Percentiles rank a stretch among this genome's conserved stretches.
Conservation (phyloP, 2,329 filamentous ascomycete genomes). For the Achaetomium macrosporum region DNA sequence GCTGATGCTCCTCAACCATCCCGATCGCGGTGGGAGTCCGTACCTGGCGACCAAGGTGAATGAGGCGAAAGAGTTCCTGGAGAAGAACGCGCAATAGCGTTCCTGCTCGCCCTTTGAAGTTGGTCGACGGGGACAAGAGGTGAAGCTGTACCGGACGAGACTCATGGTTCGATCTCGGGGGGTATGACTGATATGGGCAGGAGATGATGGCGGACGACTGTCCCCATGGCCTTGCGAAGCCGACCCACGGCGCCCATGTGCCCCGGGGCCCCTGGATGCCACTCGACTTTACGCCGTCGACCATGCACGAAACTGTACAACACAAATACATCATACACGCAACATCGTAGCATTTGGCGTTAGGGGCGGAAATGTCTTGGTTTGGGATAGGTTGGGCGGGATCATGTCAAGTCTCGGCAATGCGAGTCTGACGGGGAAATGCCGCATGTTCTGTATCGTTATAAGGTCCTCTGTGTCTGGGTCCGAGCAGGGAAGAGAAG, state of each 20-base stretch:
- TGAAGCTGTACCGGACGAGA: no score
- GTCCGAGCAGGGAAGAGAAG: not conserved
- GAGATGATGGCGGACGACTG: no score
- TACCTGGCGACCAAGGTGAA: constrained; percentile 98
- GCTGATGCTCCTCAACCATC: constrained; percentile 96
- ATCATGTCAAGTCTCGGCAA: not conserved
- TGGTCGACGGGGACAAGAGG: no score
- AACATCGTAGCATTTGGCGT: constrained; percentile 22
- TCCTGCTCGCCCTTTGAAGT: not conserved
- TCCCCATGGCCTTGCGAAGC: no score
- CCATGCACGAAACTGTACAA: constrained; percentile 13
- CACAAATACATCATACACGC: constrained; percentile 4
- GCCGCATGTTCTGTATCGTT: constrained; percentile 1
- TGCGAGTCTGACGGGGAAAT: not conserved
- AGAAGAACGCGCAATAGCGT: constrained; percentile 54
- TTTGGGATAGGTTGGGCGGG: constrained; percentile 9
- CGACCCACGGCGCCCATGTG: no score
- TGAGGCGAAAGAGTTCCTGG: constrained; percentile 93
- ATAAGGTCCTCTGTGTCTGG: not conserved
- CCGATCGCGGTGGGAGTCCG: constrained; percentile 91
- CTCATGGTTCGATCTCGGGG: no score
- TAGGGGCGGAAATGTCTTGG: constrained; percentile 11
- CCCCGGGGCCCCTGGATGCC: no score
- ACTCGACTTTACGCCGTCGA: not conserved
- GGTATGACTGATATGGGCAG: no score